Evolutionary conservation across 208 protist species (phyloP).

Genomic region (Leishmania guyanensis): DNA sequence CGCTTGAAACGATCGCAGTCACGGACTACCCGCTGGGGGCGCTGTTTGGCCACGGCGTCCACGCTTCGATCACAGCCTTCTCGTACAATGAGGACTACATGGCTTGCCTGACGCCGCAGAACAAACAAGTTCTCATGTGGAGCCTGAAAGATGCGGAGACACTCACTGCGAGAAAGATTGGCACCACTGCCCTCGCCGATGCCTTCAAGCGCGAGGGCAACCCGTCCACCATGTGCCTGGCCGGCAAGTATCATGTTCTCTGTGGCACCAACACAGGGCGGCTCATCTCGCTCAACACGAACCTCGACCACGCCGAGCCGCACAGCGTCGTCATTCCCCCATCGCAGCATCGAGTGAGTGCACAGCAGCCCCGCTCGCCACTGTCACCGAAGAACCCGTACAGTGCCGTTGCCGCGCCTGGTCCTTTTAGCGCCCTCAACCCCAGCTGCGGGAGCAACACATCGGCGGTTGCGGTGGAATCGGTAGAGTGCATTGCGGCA

Average conservation of each 20-base stretch:
- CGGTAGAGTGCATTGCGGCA: slow-evolving; percentile 68
- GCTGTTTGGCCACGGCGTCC: slow-evolving; percentile 59
- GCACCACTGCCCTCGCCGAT: slow-evolving; percentile 21
- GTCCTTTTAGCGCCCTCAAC: neutral
- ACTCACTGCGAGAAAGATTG: slow-evolving; percentile 51
- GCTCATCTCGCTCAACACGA: slow-evolving; percentile 79
- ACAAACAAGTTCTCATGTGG: slow-evolving; percentile 58
- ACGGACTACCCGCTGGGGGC: slow-evolving; percentile 54
- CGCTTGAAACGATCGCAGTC: slow-evolving; percentile 24
- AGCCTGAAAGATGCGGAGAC: slow-evolving; percentile 51
- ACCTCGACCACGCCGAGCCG: slow-evolving; percentile 54
- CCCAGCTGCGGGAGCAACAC: neutral
- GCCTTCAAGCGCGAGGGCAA: slow-evolving; percentile 69
- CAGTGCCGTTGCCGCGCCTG: neutral
- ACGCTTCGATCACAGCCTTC: slow-evolving; percentile 57
- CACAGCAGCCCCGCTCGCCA: slow-evolving; percentile 19
- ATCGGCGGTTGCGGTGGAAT: slow-evolving; percentile 28
- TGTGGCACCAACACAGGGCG: slow-evolving; percentile 76
- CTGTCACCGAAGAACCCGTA: slow-evolving; percentile 9
- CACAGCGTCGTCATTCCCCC: slow-evolving; percentile 38
- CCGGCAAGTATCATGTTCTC: slow-evolving; percentile 79
- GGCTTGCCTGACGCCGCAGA: slow-evolving; percentile 55
- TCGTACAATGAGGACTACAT: slow-evolving; percentile 86
- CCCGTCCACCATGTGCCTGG: slow-evolving; percentile 72
- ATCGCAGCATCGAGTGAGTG: slow-evolving; percentile 24